Percentiles rank a stretch among this genome's conserved stretches.
Evolutionary conservation across 345 rosid species (phyloP).

Genomic region (Durio zibethinus): DNA sequence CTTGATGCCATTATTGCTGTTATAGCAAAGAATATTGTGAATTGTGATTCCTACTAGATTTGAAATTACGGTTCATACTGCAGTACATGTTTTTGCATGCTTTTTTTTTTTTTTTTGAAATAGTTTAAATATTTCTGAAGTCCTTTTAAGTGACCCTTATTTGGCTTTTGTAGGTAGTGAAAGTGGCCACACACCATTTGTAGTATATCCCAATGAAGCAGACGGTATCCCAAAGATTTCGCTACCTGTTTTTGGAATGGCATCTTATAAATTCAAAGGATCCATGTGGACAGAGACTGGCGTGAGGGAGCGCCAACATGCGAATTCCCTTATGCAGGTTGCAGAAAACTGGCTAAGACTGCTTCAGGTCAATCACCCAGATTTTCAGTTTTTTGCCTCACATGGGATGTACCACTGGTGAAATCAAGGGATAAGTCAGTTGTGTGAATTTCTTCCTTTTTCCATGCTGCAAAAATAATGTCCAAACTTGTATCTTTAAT

Average conservation of each 20-base stretch:
- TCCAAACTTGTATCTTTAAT: neutral
- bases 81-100: neutral
- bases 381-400: slow-evolving; percentile 41
- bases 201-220: slow-evolving; percentile 20
- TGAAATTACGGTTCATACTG: neutral
- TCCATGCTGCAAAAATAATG: slow-evolving; percentile 4
- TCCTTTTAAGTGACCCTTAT: neutral
- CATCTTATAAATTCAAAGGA: slow-evolving; percentile 32
- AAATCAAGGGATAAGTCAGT: slow-evolving; percentile 7
- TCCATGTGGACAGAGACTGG: slow-evolving; percentile 28
- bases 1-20: neutral
- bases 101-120: neutral
- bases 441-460: neutral
- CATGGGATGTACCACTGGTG: slow-evolving; percentile 35
- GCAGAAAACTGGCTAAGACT: slow-evolving; percentile 29
- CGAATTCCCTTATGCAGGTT: slow-evolving; percentile 30
- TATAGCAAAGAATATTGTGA: neutral
- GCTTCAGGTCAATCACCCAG: slow-evolving; percentile 34
- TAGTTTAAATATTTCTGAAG: neutral
- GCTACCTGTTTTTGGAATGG: slow-evolving; percentile 32
- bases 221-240: slow-evolving; percentile 26
- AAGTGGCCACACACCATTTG: slow-evolving; percentile 25
- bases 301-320: slow-evolving; percentile 14
- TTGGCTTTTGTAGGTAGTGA: slow-evolving; percentile 19
- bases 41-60: neutral